Base-by-base conservation (phyloP, 768 basidiomycete genomes). In the Tricholoma bakamatsutake region DNA sequence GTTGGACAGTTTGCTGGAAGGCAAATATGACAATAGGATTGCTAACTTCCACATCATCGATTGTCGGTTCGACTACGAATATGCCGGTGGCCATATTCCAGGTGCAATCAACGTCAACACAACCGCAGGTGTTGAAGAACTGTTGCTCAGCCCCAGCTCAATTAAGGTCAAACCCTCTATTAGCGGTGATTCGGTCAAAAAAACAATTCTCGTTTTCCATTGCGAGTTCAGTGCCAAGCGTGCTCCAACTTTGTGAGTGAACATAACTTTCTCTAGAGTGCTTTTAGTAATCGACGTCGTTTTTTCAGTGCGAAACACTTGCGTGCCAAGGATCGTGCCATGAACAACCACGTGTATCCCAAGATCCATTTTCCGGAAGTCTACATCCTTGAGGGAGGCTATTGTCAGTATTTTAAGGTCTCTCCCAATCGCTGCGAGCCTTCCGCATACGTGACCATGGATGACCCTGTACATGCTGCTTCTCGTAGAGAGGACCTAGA, bases 41-140 rank as follows among this genome's bases (percentile, higher is more conserved):
- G 76, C 79, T 37, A 76, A 82, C 46, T 97, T 78, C 69, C 80
- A 88, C 62, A 72, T 99, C 55, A 87, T 99, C 62, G 97, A 99
- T 72, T 98, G 97, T 70, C 89, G 97, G 42, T 99, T 98, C 70
- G 93, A 93, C 59, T 99, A 97, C 66, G 97, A 99, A 72, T 98
- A 87, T 69, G 77, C 79, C 49, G 97, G 97, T 8, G 97, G 97
- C 0, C 97, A 98, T 73, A 83, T 98, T 60, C 82, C 82, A 9
- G 90, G 93, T 12, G 95, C 97, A 6, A 77, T 94, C 68, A 98
- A 98, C 68, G 84, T 98, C 65, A 93, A 92, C 68, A 90, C 85
- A 13, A 85, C 86, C 11, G 68, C 78, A 28, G 84, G 81, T 46
- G 80, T 98, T 40, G 93, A 97, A 67, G 85, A 90, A 51, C 79